phyloP scores from a whole-genome alignment of 75 land plant species.

The Gnetum montanum region DNA sequence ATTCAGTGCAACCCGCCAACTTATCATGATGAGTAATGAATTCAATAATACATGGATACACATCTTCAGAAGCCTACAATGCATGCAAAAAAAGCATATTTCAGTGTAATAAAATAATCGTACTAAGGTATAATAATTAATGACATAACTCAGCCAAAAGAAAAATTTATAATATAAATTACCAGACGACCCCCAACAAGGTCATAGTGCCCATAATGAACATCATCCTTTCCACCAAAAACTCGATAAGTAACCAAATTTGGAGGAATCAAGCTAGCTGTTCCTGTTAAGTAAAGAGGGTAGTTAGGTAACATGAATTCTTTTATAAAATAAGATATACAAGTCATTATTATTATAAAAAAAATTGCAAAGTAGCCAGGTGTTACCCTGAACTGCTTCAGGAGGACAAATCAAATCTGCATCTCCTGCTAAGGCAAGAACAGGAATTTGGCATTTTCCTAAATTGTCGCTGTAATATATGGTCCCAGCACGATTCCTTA shows the following conservation, averaged over 20 bases:
- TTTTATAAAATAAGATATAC: too few relatives aligned
- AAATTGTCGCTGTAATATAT: conserved; percentile 73
- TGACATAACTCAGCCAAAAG: neutral
- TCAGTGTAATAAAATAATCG: neutral
- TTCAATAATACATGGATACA: conserved; percentile 50
- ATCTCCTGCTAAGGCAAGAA: conserved; percentile 90
- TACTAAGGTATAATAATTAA: neutral
- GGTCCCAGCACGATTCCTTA: conserved; percentile 57
- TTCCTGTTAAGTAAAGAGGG: conserved; percentile 47
- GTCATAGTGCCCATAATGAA: conserved; percentile 96
- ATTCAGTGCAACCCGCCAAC: too few relatives aligned
- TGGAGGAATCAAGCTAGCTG: conserved; percentile 58
- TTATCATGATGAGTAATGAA: conserved; percentile 39
- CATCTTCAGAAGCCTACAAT: conserved; percentile 58
- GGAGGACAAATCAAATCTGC: conserved; percentile 94
- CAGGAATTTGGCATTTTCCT: conserved; percentile 49
- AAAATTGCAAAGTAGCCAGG: too few relatives aligned
- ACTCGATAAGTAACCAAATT: conserved; percentile 63
- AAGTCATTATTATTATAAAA: neutral
- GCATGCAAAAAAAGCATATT: neutral
- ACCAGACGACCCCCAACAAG: conserved; percentile 83
- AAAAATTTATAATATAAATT: conserved; percentile 8
- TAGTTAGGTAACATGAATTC: neutral
- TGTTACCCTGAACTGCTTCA: conserved; percentile 89
- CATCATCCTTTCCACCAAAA: conserved; percentile 64